Evolutionary conservation across 768 basidiomycete genomes (phyloP).

Genomic region (Trametes gibbosa): DNA sequence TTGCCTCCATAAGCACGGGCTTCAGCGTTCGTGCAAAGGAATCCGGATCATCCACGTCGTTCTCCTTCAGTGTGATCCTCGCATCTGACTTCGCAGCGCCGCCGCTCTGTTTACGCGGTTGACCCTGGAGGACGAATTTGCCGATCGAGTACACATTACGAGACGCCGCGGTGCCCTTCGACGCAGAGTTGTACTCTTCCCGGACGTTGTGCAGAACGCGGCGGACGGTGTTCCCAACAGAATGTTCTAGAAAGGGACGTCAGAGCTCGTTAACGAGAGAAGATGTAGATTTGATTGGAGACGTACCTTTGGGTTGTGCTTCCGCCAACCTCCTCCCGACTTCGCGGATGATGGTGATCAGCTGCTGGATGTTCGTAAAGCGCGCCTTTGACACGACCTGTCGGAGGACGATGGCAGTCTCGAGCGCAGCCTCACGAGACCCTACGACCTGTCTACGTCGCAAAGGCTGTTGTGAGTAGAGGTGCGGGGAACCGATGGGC

Average conservation of each 20-base stretch:
- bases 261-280: neutral
- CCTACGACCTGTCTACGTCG: constrained; percentile 80
- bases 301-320: constrained; percentile 90
- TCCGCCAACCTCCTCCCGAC: constrained; percentile 82
- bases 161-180: constrained; percentile 40
- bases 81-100: constrained; percentile 45
- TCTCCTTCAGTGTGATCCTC: constrained; percentile 59
- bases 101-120: constrained; percentile 50
- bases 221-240: constrained; percentile 91
- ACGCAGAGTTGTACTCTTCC: constrained; percentile 90
- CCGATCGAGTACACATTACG: constrained; percentile 65
- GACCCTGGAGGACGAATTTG: constrained; percentile 80
- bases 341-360: constrained; percentile 72
- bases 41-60: constrained; percentile 74
- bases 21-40: constrained; percentile 77
- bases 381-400: constrained; percentile 86
- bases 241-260: constrained; percentile 62
- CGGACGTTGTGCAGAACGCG: constrained; percentile 91
- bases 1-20: constrained; percentile 94
- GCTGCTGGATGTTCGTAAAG: constrained; percentile 84
- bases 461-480: neutral
- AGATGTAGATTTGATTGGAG: neutral
- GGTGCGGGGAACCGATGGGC: neutral
- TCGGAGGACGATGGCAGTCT: constrained; percentile 84
- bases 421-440: constrained; percentile 83